phyloP scores from a whole-genome alignment of 495 filamentous ascomycete genomes.

The Pyrenula aspistea region DNA sequence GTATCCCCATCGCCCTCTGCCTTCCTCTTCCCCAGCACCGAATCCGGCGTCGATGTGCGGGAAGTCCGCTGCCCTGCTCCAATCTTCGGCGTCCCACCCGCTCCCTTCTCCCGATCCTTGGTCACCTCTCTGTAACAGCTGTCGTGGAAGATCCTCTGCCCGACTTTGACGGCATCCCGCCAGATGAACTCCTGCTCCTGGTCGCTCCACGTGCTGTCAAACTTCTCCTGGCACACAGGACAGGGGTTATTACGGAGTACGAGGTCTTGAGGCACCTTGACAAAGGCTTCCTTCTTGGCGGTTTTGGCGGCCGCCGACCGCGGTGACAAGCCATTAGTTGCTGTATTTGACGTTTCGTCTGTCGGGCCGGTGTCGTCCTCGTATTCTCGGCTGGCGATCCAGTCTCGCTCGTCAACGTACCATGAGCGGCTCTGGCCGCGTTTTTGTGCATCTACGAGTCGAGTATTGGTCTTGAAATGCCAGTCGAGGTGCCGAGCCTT shows the following conservation, averaged over 20 bases:
- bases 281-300: conserved; percentile 8
- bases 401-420: conserved; percentile 90
- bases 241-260: conserved; percentile 59
- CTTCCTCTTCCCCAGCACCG: conserved; percentile 65
- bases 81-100: conserved; percentile 14
- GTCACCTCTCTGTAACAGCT: conserved; percentile 79
- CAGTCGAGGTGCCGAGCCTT: conserved; percentile 95
- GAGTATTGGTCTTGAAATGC: conserved; percentile 91
- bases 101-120: conserved; percentile 35
- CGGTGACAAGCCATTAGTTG: neutral
- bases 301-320: neutral
- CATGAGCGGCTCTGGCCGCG: conserved; percentile 80
- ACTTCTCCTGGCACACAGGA: conserved; percentile 90
- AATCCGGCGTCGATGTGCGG: conserved; percentile 46
- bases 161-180: conserved; percentile 75
- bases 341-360: conserved; percentile 12
- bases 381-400: conserved; percentile 72
- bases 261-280: conserved; percentile 72
- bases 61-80: conserved; percentile 3
- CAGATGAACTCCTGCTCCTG: conserved; percentile 94
- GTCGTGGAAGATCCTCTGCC: conserved; percentile 75
- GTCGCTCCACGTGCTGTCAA: conserved; percentile 71
- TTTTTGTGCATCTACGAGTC: conserved; percentile 68
- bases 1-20: conserved; percentile 37
- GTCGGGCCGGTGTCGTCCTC: conserved; percentile 45